Evolutionary conservation across 179 eudicot genomes (phyloP).

Genomic region (Actinidia polygama): DNA sequence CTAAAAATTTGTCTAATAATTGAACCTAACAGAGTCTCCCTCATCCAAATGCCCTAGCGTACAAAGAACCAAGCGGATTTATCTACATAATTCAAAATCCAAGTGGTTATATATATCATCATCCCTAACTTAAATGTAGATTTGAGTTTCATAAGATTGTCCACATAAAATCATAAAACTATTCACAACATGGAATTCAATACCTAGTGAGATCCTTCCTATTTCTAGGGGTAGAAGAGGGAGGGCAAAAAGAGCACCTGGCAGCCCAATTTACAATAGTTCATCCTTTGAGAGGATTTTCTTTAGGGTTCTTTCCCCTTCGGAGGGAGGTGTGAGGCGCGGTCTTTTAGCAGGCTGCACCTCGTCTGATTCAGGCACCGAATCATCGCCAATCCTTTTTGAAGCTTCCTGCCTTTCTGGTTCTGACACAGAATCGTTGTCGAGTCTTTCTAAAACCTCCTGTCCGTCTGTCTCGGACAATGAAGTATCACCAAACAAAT

Average conservation of each 20-base stretch:
- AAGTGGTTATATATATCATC: background rate
- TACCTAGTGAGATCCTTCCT: background rate
- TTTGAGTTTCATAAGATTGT: background rate
- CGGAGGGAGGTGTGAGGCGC: conserved; percentile 10
- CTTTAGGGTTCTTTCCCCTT: background rate
- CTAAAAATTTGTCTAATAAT: no score
- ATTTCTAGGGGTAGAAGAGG: background rate
- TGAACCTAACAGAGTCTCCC: no score
- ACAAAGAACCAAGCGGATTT: background rate
- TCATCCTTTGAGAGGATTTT: background rate
- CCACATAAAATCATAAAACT: background rate
- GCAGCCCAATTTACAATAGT: conserved; percentile 17
- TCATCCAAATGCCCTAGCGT: background rate
- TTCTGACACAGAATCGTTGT: conserved; percentile 20
- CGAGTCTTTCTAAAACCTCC: conserved; percentile 28
- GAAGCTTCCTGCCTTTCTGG: conserved; percentile 36
- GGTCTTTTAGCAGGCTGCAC: conserved; percentile 21
- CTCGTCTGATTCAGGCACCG: conserved; percentile 7
- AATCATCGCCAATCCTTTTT: conserved; percentile 36
- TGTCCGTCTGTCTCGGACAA: conserved; percentile 31
- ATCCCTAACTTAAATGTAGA: background rate
- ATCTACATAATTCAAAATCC: background rate
- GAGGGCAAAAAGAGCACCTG: background rate
- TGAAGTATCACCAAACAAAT: conserved; percentile 32
- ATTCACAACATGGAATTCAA: conserved; percentile 10